Conservation (phyloP, 495 filamentous ascomycete species). For the Penicillium egyptiacum region DNA sequence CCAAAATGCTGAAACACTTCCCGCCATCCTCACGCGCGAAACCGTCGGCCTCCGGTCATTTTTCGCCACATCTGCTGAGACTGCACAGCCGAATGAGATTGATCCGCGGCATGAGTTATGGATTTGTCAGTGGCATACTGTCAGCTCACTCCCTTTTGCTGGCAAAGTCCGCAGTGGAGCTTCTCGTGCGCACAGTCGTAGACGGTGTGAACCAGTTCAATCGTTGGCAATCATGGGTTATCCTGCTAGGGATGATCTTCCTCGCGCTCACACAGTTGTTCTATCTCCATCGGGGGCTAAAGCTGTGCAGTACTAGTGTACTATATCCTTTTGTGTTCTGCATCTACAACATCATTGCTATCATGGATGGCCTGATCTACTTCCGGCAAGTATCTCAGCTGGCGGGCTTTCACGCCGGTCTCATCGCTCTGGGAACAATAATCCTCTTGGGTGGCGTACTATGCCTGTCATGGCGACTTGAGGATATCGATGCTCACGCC, state of each 20-base stretch:
- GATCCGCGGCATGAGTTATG: slow-evolving; percentile 84
- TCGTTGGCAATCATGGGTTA: slow-evolving; percentile 95
- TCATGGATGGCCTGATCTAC: slow-evolving; percentile 95
- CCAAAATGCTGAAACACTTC: slow-evolving; percentile 57
- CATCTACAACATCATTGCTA: slow-evolving; percentile 99
- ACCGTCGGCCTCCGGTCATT: slow-evolving; percentile 32
- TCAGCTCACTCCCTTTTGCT: slow-evolving; percentile 92
- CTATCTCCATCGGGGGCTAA: slow-evolving; percentile 90
- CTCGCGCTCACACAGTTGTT: slow-evolving; percentile 92
- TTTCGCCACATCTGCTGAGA: slow-evolving; percentile 43
- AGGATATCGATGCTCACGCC: slow-evolving; percentile 63
- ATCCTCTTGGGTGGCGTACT: slow-evolving; percentile 87
- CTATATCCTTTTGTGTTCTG: slow-evolving; percentile 98
- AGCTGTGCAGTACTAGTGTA: slow-evolving; percentile 91
- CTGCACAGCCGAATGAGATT: slow-evolving; percentile 62
- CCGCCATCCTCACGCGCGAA: slow-evolving; percentile 36
- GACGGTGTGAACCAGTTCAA: slow-evolving; percentile 93
- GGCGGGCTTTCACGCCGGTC: slow-evolving; percentile 67
- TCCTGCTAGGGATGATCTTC: slow-evolving; percentile 75
- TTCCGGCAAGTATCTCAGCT: slow-evolving; percentile 86
- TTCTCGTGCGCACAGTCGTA: slow-evolving; percentile 88
- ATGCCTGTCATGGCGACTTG: slow-evolving; percentile 89
- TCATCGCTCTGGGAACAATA: slow-evolving; percentile 83
- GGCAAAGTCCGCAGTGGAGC: slow-evolving; percentile 94
- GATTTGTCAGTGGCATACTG: slow-evolving; percentile 84